These are phyloP conservation scores for Zalaria obscura DNA, from an alignment of 2,329 filamentous ascomycete genomes.

Conservation along the genomic window DNA sequence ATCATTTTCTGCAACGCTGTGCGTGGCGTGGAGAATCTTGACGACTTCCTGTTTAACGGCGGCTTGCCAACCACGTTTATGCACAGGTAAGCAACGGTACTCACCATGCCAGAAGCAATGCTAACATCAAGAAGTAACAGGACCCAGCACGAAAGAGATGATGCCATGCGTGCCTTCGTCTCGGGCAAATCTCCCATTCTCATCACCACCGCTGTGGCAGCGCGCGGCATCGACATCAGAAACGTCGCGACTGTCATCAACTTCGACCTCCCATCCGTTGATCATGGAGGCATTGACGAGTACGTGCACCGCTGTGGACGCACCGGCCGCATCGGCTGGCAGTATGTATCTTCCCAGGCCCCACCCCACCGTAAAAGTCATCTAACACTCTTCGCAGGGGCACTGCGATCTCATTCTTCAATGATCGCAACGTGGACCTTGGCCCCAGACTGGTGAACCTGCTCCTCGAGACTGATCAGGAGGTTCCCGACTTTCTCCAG, in stretches of 20 bases:
- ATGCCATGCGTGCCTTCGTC: slow-evolving; percentile 56
- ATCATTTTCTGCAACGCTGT: slow-evolving; percentile 86
- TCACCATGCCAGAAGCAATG: too few relatives aligned
- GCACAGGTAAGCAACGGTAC: slow-evolving; percentile 35
- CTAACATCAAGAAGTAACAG: too few relatives aligned
- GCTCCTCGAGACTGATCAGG: slow-evolving; percentile 64
- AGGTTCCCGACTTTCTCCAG: slow-evolving; percentile 69
- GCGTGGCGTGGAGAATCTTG: slow-evolving; percentile 62
- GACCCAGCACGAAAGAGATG: not conserved
- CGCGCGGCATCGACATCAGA: slow-evolving; percentile 76
- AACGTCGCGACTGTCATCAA: slow-evolving; percentile 90
- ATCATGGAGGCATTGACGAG: slow-evolving; percentile 79
- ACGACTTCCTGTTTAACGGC: slow-evolving; percentile 75
- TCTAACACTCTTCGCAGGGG: slow-evolving; percentile 43
- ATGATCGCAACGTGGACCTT: slow-evolving; percentile 59
- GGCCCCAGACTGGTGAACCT: slow-evolving; percentile 64
- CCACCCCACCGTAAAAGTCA: too few relatives aligned
- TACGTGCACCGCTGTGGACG: slow-evolving; percentile 93
- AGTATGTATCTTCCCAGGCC: too few relatives aligned
- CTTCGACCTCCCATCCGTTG: slow-evolving; percentile 63
- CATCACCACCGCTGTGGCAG: slow-evolving; percentile 72
- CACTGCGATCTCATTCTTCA: slow-evolving; percentile 79
- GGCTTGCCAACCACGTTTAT: slow-evolving; percentile 75
- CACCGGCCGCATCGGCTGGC: slow-evolving; percentile 70
- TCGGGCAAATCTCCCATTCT: slow-evolving; percentile 62